A percentile compares a stretch with the other conserved stretches of the same genome.
phyloP scores from a whole-genome alignment of 2,329 filamentous ascomycete species.

The Epichloe coenophiala region DNA sequence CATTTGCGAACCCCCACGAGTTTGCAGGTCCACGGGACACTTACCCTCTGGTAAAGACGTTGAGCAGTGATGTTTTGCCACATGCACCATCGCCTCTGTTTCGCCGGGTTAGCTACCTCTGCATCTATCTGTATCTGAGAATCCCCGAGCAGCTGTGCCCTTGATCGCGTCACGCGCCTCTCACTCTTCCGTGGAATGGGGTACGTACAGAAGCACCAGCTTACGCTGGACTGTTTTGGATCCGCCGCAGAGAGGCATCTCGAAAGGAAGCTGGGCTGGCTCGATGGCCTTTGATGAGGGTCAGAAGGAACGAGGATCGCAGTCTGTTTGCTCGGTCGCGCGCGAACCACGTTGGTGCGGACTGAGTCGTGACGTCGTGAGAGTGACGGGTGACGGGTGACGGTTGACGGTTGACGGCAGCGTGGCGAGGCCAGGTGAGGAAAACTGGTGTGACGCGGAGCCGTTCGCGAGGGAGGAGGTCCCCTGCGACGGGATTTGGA shows the following conservation, averaged over 20 bases:
- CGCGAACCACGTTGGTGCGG: background rate
- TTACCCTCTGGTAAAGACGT: constrained; percentile 96
- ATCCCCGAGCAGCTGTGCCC: background rate
- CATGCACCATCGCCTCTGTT: constrained; percentile 83
- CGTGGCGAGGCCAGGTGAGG: background rate
- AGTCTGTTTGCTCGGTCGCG: background rate
- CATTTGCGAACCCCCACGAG: background rate
- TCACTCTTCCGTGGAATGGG: background rate
- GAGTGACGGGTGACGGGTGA: background rate
- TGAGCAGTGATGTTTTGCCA: constrained; percentile 92
- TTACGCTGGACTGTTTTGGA: constrained; percentile 87
- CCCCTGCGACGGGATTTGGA: background rate
- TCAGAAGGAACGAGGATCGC: background rate
- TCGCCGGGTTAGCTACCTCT: background rate
- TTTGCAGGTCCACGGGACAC: constrained; percentile 15
- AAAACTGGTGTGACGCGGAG: background rate
- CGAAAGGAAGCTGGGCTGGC: background rate
- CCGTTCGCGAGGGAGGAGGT: background rate
- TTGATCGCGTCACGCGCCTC: background rate
- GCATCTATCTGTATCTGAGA: background rate
- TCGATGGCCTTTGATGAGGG: background rate
- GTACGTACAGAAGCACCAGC: constrained; percentile 69
- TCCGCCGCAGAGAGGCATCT: constrained; percentile 43
- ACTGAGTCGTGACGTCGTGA: background rate
- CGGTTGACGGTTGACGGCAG: too few species aligned